Evolutionary conservation across 2,329 filamentous ascomycete genomes (phyloP).

Genomic region (Cercospora sojina): DNA sequence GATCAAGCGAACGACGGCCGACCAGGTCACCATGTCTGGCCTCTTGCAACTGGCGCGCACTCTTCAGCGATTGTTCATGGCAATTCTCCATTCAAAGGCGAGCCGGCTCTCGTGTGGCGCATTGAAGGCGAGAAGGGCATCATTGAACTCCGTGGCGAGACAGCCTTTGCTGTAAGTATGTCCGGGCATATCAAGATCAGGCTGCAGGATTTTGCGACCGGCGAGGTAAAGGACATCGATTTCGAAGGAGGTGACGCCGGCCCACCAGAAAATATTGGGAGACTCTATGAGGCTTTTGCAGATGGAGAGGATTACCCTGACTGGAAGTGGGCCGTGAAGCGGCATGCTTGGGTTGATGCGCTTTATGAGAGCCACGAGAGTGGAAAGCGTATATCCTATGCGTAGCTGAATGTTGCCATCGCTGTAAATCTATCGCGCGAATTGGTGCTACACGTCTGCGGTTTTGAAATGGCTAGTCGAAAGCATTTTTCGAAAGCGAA

Average conservation of each 20-base stretch:
- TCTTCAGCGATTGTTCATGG: neutral
- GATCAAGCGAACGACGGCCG: neutral
- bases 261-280: neutral
- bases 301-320: neutral
- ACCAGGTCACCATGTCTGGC: neutral
- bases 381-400: neutral
- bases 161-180: neutral
- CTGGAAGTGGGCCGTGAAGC: neutral
- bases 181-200: neutral
- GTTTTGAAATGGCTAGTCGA: neutral
- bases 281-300: neutral
- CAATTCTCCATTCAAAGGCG: neutral
- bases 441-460: neutral
- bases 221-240: neutral
- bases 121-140: neutral
- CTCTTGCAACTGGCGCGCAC: neutral
- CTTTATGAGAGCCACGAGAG: neutral
- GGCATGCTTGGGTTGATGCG: neutral
- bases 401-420: neutral
- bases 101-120: neutral
- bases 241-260: neutral
- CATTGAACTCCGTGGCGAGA: neutral
- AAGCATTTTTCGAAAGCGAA: neutral
- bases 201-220: neutral
- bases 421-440: neutral